Evolutionary conservation across 2,329 filamentous ascomycete species (phyloP), one percentile per base, ranked within the genome.

Genomic region (Aspergillus unguis): DNA sequence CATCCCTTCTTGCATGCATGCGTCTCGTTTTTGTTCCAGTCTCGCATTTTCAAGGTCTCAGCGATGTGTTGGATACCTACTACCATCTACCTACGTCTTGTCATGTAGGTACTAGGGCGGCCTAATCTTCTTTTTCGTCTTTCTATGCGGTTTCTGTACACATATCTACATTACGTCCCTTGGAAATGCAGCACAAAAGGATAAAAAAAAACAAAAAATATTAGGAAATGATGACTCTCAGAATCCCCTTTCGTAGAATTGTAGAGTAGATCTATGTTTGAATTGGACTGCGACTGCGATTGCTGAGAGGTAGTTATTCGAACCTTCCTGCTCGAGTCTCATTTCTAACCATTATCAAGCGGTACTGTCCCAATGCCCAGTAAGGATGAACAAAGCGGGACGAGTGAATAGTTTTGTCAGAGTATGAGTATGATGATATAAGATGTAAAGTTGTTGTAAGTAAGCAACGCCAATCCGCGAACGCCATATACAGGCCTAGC

Each of bases 31-130:
- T 17, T 17, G 17, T 17, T 17, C 17, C 17, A 17, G 17, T 17
- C 17, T 46, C 53, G 59, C 59, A 61, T 61, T 58, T 60, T 57
- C 58, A 58, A 52, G 54, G 58, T 41, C 57, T 58, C 52, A 60
- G 58, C 58, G 58, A 58, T 41, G 44, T 56, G 36, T 40, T 45
- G 29, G 25, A 8, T 44, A 10, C 11, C 43, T 43, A 10, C 11
- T 48, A 17, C 17, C 17, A 17, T 17, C 17, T 17, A 17, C 17
- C 17, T 17, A 17, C 17, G 17, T 17, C 17, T 17, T 17, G 17
- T 17, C 17, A 17, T 17, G 17, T 17, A 17, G 17, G 17, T 17
- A 17, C 10, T 42, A 48, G 50, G 50, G 49, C 44, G 53, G 51
- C 52, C 48, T 28, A 36, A 40, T 50, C 53, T 40, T 42, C 37